Base-by-base conservation (phyloP, 805 yeast genomes). In the Kuraishia molischiana region DNA sequence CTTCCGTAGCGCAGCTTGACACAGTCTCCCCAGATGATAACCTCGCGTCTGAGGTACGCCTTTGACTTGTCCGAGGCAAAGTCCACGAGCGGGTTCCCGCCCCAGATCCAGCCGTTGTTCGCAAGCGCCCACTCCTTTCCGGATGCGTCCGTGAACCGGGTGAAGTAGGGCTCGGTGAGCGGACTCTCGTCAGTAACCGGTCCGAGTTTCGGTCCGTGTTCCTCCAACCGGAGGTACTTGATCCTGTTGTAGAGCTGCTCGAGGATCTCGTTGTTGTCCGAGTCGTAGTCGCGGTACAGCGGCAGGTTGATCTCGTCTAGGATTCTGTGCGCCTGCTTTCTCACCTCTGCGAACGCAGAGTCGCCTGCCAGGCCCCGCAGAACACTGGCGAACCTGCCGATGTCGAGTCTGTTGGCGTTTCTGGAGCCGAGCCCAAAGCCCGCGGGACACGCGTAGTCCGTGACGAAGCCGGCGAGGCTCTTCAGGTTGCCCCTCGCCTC, bases 71-170 rank as follows among this genome's bases (percentile, higher is more conserved):
- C 58, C 0, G 95, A 82, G 0, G 97, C 98, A 69, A 90, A 90
- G 60, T 90, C 97, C 3, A 85, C 81, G 40, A 89, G 60, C 2
- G 97, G 97, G 47, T 90, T 79, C 9, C 95, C 97, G 38, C 85
- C 89, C 98, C 98, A 90, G 40, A 92, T 86, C 97, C 97, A 90
- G 34, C 98, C 98, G 52, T 92, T 90, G 53, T 92, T 92, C 3
- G 95, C 97, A 41, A 90, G 63, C 6, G 84, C 79, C 62, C 78
- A 79, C 1, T 68, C 62, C 29, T 69, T 65, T 3, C 87, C 90
- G 35, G 66, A 64, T 0, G 60, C 56, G 35, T 57, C 70, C 2
- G 47, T 54, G 47, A 89, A 75, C 41, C 87, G 65, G 2, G 97
- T 86, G 56, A 92, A 90, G 58, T 90, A 90, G 4, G 89, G 78